Percentiles rank a stretch among this genome's conserved stretches.
Evolutionary conservation across 768 basidiomycete genomes (phyloP).

Genomic region (Termitomyces sp.): DNA sequence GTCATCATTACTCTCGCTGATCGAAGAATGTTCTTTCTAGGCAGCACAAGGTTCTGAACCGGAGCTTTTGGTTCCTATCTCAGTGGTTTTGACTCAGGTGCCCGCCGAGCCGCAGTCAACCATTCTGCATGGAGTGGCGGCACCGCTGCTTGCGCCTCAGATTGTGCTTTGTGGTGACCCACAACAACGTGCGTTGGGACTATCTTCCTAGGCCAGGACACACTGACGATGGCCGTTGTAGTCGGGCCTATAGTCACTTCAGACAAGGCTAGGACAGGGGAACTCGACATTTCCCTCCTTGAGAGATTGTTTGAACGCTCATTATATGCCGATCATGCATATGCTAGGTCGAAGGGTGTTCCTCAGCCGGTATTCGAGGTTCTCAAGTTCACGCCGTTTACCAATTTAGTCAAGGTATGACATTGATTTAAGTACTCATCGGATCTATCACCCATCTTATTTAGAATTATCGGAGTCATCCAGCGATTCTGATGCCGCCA

Average conservation of each 20-base stretch:
- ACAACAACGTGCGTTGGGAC: slow-evolving; percentile 35
- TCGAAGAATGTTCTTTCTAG: slow-evolving; percentile 17
- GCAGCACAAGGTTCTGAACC: slow-evolving; percentile 51
- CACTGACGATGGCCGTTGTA: slow-evolving; percentile 11
- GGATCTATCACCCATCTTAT: background rate
- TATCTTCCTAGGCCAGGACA: background rate
- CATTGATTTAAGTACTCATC: background rate
- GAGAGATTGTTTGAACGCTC: slow-evolving; percentile 41
- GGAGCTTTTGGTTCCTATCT: slow-evolving; percentile 43
- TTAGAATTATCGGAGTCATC: slow-evolving; percentile 46
- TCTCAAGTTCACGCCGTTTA: slow-evolving; percentile 25
- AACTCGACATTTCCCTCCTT: slow-evolving; percentile 43
- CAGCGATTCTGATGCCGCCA: slow-evolving; percentile 48
- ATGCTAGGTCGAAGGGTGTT: slow-evolving; percentile 10
- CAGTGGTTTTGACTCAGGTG: slow-evolving; percentile 32
- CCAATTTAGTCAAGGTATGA: slow-evolving; percentile 37
- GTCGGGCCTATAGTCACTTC: slow-evolving; percentile 45
- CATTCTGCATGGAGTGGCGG: background rate
- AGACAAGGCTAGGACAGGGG: slow-evolving; percentile 34
- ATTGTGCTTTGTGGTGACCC: slow-evolving; percentile 47
- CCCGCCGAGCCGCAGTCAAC: slow-evolving; percentile 6
- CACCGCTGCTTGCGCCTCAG: slow-evolving; percentile 28
- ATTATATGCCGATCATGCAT: slow-evolving; percentile 26
- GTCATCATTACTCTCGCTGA: background rate
- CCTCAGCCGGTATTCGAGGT: background rate